Evolutionary conservation across 2,329 filamentous ascomycete genomes (phyloP), one percentile per base, ranked within the genome.

Genomic region (Diaporthe capsici): DNA sequence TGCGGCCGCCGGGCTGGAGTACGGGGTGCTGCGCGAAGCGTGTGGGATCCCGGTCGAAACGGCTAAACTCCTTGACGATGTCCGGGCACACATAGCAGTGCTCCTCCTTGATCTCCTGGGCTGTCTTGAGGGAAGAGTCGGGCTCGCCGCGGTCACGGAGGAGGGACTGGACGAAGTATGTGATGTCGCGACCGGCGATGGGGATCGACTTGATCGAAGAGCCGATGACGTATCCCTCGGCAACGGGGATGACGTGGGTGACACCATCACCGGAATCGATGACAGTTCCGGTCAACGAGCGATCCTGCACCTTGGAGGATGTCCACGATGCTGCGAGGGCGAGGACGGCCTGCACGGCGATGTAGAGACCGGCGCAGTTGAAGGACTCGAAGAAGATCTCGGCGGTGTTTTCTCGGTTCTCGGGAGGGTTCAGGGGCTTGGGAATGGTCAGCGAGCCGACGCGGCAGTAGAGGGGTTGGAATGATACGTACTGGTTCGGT

Each of bases 301-400:
- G 92, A 82, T 99, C 97, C 65, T 96, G 96, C 22, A 98, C 96
- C 88, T 98, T 99, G 72, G 96, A 98, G 67, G 96, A 98, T 39
- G 97, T 99, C 97, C 97, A 99, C 12, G 97, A 98, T 28, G 97
- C 97, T 60, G 97, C 97, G 61, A 99, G 91, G 22, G 97, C 97
- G 74, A 99, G 93, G 31, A 99, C 97, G 44, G 97, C 97, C 87
- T 99, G 97, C 20, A 99, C 97, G 63, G 97, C 97, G 84, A 99
- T 99, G 86, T 99, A 99, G 79, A 99, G 93, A 86, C 97, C 97
- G 75, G 97, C 96, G 85, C 97, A 98, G 88, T 99, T 99, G 90
- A 99, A 99, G 4, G 97, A 98, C 84, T 99, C 97, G 87, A 99
- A 99, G 92, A 99, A 98, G 86, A 99, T 99, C 85, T 99, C 97